Evolutionary conservation across 495 filamentous ascomycete genomes (phyloP), one percentile per base, ranked within the genome.

Genomic region (Apiosordaria backusii): DNA sequence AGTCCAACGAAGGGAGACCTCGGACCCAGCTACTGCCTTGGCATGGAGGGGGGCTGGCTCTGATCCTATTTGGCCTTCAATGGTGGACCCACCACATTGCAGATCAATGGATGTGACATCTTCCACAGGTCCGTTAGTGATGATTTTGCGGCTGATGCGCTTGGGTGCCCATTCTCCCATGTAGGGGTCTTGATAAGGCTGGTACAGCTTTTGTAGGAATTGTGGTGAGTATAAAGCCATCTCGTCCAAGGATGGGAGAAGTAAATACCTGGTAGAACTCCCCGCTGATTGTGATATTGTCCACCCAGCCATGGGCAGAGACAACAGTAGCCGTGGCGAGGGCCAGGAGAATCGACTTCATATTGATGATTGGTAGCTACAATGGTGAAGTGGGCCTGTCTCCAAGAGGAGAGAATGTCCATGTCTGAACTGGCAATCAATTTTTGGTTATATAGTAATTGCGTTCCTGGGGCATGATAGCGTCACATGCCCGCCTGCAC

Each of bases 1-100:
- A 0, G 83, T 85, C 87, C 87, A 89, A 64, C 86, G 82, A n/a
- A 90, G 77, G 66, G 81, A 80, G 57, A 88, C 82, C 0, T 71
- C 77, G 24, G 77, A 79, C 57, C 86, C 85, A 19, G 86, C 86
- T 57, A 75, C 76, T n/a, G 80, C 80, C 18, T 78, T 68, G 45
- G 83, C 85, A 58, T 80, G 80, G 50, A 85, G 72, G 4, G 81
- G 76, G 55, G 80, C 89, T 4, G 85, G 84, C 21, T 78, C 77
- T 19, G 83, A 80, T 6, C 79, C 81, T 9, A 68, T 62, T 63
- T 72, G 71, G n/a, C 75, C 78, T 40, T 74, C 71, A 25, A 70
- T 68, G 23, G 66, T 72, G 19, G 72, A 78, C 3, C 75, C 78
- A 27, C 76, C 75, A 74, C 85, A 83, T 67, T 83, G 79, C 9